Evolutionary conservation across 768 basidiomycete genomes (phyloP).

Genomic region (Mrakia hoshinonis): DNA sequence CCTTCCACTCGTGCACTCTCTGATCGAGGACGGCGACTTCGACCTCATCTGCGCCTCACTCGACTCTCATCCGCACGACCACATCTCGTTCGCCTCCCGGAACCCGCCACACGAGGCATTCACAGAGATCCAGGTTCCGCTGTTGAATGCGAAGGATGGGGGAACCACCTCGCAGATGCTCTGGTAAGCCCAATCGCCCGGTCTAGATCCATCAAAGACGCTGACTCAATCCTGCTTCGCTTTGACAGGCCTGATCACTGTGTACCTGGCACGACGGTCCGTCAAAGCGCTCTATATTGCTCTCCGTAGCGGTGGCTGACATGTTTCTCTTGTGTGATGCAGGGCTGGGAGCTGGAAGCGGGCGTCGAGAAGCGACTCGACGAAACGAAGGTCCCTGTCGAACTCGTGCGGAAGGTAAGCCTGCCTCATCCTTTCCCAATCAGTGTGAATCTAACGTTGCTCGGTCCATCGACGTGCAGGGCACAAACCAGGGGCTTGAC

Average conservation of each 20-base stretch:
- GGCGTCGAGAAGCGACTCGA: slow-evolving; percentile 49
- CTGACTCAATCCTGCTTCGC: not conserved
- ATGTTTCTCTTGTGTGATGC: slow-evolving; percentile 34
- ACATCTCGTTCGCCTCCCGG: slow-evolving; percentile 62
- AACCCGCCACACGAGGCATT: slow-evolving; percentile 44
- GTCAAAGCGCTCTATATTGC: not conserved
- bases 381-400: slow-evolving; percentile 35
- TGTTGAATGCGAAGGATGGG: slow-evolving; percentile 17
- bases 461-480: slow-evolving; percentile 31
- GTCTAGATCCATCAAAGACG: not conserved
- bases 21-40: slow-evolving; percentile 46
- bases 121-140: slow-evolving; percentile 41
- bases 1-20: slow-evolving; percentile 50
- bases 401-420: slow-evolving; percentile 39
- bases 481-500: slow-evolving; percentile 51
- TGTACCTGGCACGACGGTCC: slow-evolving; percentile 44
- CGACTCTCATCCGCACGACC: slow-evolving; percentile 44
- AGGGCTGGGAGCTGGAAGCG: slow-evolving; percentile 56
- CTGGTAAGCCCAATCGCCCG: slow-evolving; percentile 1
- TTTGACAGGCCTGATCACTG: slow-evolving; percentile 21
- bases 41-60: slow-evolving; percentile 41
- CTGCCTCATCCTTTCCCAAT: not conserved
- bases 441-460: not conserved
- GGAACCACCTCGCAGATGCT: slow-evolving; percentile 16
- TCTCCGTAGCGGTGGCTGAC: not conserved